These are phyloP conservation scores for Terfezia boudieri DNA, from an alignment of 495 filamentous ascomycete genomes.

Conservation along the genomic window DNA sequence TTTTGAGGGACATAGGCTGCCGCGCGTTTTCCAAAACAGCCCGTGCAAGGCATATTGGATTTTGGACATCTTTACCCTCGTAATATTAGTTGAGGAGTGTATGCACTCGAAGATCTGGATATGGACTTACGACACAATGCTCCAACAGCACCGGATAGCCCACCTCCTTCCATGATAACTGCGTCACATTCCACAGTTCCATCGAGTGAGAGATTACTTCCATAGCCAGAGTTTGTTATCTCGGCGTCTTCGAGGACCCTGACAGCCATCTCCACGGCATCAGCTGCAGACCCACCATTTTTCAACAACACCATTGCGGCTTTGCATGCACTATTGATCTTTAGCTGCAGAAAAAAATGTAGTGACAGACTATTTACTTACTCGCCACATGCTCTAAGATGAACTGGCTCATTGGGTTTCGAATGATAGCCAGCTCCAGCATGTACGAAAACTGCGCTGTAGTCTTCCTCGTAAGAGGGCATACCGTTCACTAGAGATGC, in stretches of 20 bases:
- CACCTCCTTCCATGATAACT: conserved; percentile 69
- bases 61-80: conserved; percentile 47
- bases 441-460: conserved; percentile 66
- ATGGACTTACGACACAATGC: conserved; percentile 56
- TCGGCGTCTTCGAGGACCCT: conserved; percentile 72
- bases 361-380: conserved; percentile 26
- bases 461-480: not conserved
- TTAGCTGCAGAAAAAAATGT: not conserved
- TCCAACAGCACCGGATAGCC: conserved; percentile 79
- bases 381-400: conserved; percentile 71
- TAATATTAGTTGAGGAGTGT: conserved; percentile 1
- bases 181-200: conserved; percentile 88
- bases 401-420: conserved; percentile 52
- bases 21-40: conserved; percentile 54
- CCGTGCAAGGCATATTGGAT: conserved; percentile 74
- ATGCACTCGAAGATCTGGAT: not conserved
- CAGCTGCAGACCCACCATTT: conserved; percentile 54
- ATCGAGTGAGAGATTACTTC: conserved; percentile 81
- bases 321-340: conserved; percentile 42
- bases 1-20: conserved; percentile 48
- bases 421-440: conserved; percentile 94
- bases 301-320: conserved; percentile 58
- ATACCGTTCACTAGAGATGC: not conserved
- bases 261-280: conserved; percentile 84
- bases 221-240: conserved; percentile 90